Conservation (phyloP, 2,329 filamentous ascomycete species). For the Fonsecaea erecta region DNA sequence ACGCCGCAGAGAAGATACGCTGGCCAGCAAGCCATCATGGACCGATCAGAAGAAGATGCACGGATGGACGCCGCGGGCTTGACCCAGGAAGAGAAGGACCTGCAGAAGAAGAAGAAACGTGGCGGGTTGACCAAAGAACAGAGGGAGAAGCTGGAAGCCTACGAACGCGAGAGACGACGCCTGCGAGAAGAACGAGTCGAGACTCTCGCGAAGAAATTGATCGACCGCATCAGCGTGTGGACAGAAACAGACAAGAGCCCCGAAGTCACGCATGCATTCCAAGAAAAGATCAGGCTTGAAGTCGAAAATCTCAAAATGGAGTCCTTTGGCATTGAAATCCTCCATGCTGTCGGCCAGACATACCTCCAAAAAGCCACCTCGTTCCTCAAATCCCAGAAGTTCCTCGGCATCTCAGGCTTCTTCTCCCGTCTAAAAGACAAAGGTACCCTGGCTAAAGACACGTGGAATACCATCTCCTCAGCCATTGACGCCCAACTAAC, state of each 20-base stretch:
- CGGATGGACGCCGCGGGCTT: slow-evolving; percentile 67
- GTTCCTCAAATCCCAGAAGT: slow-evolving; percentile 93
- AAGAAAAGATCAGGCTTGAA: slow-evolving; percentile 91
- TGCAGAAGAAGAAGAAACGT: slow-evolving; percentile 87
- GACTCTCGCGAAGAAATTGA: slow-evolving; percentile 79
- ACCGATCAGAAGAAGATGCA: slow-evolving; percentile 79
- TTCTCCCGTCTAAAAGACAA: slow-evolving; percentile 94
- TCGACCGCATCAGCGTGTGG: slow-evolving; percentile 91
- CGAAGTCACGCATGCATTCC: slow-evolving; percentile 86
- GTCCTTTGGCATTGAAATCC: slow-evolving; percentile 92
- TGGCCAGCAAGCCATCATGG: slow-evolving; percentile 83
- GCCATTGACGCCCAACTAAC: slow-evolving; percentile 97
- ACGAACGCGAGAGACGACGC: slow-evolving; percentile 80
- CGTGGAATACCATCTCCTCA: slow-evolving; percentile 95
- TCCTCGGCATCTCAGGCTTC: slow-evolving; percentile 93
- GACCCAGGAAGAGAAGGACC: slow-evolving; percentile 73
- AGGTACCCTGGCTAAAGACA: slow-evolving; percentile 95
- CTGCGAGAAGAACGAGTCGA: slow-evolving; percentile 89
- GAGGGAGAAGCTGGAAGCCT: slow-evolving; percentile 84
- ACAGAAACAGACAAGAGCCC: slow-evolving; percentile 90
- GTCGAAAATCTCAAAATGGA: slow-evolving; percentile 99
- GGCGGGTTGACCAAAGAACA: slow-evolving; percentile 86
- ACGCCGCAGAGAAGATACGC: slow-evolving; percentile 60
- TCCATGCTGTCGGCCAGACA: slow-evolving; percentile 90
- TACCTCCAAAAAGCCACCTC: slow-evolving; percentile 87